Base-by-base conservation (phyloP, 2,329 filamentous ascomycete species). In the Ophiostoma triangulosporum region DNA sequence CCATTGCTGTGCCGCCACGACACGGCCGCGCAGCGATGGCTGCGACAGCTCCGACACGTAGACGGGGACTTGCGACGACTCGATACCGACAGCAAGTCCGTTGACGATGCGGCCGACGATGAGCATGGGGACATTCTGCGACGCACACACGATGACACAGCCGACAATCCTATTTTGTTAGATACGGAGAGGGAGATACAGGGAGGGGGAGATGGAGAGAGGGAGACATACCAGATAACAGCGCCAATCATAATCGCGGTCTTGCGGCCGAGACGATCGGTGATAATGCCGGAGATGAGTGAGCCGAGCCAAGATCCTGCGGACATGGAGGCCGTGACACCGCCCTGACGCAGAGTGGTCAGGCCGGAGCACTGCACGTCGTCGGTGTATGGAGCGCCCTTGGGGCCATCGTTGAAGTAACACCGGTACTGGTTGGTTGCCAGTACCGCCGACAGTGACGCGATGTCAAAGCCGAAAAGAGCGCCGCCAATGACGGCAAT, bases 311-410 rank as follows among this genome's bases (percentile, higher is more conserved):
- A 86, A 0, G 83, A 86, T 32, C 84, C 84, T 52, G 75, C 83
- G 22, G 83, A 78, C 81, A 87, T 87, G 49, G 81, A 71, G 22
- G 84, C 82, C 0, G 79, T 83, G 62, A 87, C 86, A 48, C 79
- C 80, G 57, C 80, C 80, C 63, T 80, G 77, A 14, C 43, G 43
- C 15, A 56, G 48, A 5, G 54, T 35, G 4, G 50, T 56, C 20
- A 55, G 49, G 20, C 56, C 56, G 4, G 48, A 53, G 40, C 56
- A 57, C 4, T 26, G 27, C 4, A 38, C 14, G 15, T 38, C n/a
- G 40, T 54, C 48, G 38, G 51, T 52, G 50, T 51, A 56, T 2
- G 50, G 45, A 4, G 54, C 50, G 1, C 56, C 65, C 1, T 65
- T 54, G 8, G 67, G 64, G 8, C 68, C 67, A 56, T 68, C 63